Percentiles rank a stretch among this genome's conserved stretches.
Evolutionary conservation across 2,329 filamentous ascomycete genomes (phyloP).

Genomic region (Venturia pyrina): DNA sequence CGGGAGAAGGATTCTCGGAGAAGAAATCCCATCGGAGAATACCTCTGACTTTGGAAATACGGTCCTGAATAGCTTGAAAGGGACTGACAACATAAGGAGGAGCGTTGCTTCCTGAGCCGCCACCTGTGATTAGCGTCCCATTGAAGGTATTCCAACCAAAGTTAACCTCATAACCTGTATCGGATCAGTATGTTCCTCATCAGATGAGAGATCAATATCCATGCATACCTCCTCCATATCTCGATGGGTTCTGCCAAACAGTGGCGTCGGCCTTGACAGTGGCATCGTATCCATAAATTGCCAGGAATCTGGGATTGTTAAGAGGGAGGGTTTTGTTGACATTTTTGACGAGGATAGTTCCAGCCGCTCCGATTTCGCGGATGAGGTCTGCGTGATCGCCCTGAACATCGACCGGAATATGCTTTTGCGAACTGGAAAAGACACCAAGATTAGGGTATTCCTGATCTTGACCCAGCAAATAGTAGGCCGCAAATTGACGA

Average conservation of each 20-base stretch:
- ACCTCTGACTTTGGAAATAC: slow-evolving; percentile 22
- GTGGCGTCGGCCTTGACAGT: neutral
- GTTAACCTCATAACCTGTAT: slow-evolving; percentile 10
- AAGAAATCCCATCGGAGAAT: slow-evolving; percentile 19
- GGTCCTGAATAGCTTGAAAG: slow-evolving; percentile 24
- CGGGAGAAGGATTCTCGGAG: slow-evolving; percentile 17
- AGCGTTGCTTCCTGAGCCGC: slow-evolving; percentile 25
- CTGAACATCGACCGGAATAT: slow-evolving; percentile 19
- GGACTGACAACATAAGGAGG: slow-evolving; percentile 25
- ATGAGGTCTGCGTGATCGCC: slow-evolving; percentile 30
- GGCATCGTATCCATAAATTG: slow-evolving; percentile 50
- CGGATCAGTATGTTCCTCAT: neutral
- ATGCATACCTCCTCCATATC: neutral
- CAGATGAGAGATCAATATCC: neutral
- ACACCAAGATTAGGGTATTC: slow-evolving; percentile 22
- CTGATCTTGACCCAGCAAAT: slow-evolving; percentile 37
- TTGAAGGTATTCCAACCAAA: slow-evolving; percentile 22
- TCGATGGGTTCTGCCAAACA: neutral
- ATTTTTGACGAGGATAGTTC: slow-evolving; percentile 53
- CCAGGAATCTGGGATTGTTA: slow-evolving; percentile 38
- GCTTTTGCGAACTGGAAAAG: neutral
- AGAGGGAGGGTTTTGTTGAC: slow-evolving; percentile 45
- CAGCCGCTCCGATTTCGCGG: slow-evolving; percentile 39
- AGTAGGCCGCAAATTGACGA: slow-evolving; percentile 29
- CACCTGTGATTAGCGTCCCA: slow-evolving; percentile 25